Base-by-base conservation (phyloP, 2,329 filamentous ascomycete genomes). In the Periconia macrospinosa region DNA sequence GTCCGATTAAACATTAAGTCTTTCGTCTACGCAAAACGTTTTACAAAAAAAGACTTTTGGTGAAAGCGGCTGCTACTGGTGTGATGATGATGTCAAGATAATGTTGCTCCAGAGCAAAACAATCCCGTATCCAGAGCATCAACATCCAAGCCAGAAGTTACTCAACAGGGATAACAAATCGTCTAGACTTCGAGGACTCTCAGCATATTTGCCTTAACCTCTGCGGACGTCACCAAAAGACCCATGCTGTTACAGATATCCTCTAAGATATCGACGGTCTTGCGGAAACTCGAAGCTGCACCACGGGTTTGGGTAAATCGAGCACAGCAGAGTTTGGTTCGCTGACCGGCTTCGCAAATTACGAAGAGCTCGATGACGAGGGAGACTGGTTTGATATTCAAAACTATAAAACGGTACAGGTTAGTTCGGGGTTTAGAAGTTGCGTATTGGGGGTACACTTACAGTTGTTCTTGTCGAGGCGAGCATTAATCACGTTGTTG, bases 251-350 rank as follows among this genome's bases (percentile, higher is more conserved):
- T 81, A 70, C 95, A 86, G 15, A 91, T 83, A 18, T 83, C 79
- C 60, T 87, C 83, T 63, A 97, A 80, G 2, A 89, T 88, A 54
- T 92, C 88, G 23, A 95, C 84, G 10, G 96, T 89, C 67, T 86
- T 87, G 70, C 91, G 84, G 76, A 97, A 96, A 62, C 89, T 94
- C 65, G 89, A 94, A 37, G 91, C 92, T 1, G 93, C 92, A n/a
- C 93, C 94, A 53, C 87, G 87, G 68, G 94, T 91, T 68, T 97
- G 92, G 1, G 90, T 93, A 71, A 97, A 91, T 35, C 91, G 88
- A 30, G 90, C 86, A 59, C 97, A 86, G 71, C 88, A 90, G 50
- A 97, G 82, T 9, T 87, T 87, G 44, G 85, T 86, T 59, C 86
- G 87, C 65, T 85, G 87, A 45, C 90, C 90, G 67, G 94, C 89